Evolutionary conservation across 2,329 filamentous ascomycete genomes (phyloP).

Genomic region (Penicillium carneum): DNA sequence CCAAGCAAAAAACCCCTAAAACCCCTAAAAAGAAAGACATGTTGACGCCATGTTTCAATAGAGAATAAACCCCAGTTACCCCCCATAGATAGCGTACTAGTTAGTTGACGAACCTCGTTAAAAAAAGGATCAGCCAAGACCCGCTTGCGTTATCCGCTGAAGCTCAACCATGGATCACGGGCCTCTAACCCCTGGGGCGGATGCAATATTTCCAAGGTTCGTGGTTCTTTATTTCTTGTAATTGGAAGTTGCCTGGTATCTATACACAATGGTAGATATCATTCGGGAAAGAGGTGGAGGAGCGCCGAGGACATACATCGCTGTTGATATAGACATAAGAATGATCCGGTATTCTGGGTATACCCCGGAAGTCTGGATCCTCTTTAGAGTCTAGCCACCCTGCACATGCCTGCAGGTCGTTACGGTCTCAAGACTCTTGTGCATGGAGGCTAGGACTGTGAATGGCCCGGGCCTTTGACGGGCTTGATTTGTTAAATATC

Average conservation of each 20-base stretch:
- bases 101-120: slow-evolving; percentile 3
- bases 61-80: neutral
- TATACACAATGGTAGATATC: neutral
- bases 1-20: neutral
- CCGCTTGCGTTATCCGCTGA: slow-evolving; percentile 6
- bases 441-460: slow-evolving; percentile 16
- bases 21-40: neutral
- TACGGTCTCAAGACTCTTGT: slow-evolving; percentile 27
- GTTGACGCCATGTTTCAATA: neutral
- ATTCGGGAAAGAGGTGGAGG: neutral
- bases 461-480: slow-evolving; percentile 3
- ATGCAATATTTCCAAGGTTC: neutral
- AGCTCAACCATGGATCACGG: slow-evolving; percentile 3
- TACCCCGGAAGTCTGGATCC: slow-evolving; percentile 18
- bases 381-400: slow-evolving; percentile 14
- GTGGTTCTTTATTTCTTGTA: neutral
- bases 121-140: slow-evolving; percentile 3
- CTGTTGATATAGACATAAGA: neutral
- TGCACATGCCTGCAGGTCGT: slow-evolving; percentile 26
- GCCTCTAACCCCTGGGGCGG: neutral
- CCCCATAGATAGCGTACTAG: neutral
- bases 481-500: neutral
- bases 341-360: slow-evolving; percentile 5
- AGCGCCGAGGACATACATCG: neutral
- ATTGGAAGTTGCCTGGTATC: no score